Percentiles rank a stretch among this genome's conserved stretches.
Conservation (phyloP, 2,329 filamentous ascomycete species). For the Neoarthrinium moseri region DNA sequence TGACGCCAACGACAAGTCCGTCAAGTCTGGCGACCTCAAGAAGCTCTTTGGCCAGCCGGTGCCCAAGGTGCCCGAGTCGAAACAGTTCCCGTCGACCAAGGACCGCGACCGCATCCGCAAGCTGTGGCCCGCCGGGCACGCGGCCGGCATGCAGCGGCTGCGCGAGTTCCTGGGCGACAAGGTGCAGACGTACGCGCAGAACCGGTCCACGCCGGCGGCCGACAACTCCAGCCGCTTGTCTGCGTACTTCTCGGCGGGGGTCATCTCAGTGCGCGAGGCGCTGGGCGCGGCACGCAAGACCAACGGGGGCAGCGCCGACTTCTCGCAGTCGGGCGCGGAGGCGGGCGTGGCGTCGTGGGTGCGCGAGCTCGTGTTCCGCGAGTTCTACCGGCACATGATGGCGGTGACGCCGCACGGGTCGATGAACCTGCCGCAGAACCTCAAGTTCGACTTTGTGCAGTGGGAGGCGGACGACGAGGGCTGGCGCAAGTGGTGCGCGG, state of each 20-base stretch:
- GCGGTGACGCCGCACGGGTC: slow-evolving; percentile 28
- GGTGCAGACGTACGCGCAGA: slow-evolving; percentile 28
- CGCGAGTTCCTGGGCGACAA: slow-evolving; percentile 28
- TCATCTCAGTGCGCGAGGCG: slow-evolving; percentile 21
- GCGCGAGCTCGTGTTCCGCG: slow-evolving; percentile 24
- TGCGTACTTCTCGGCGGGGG: slow-evolving; percentile 31
- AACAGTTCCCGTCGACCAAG: slow-evolving; percentile 28
- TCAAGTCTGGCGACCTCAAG: slow-evolving; percentile 16
- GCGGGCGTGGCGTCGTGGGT: slow-evolving; percentile 20
- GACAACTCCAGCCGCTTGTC: slow-evolving; percentile 32
- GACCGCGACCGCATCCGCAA: slow-evolving; percentile 29
- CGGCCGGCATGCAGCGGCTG: slow-evolving; percentile 27
- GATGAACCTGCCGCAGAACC: slow-evolving; percentile 75
- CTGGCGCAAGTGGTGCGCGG: slow-evolving; percentile 61
- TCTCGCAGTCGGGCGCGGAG: slow-evolving; percentile 11
- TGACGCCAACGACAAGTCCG: slow-evolving; percentile 28
- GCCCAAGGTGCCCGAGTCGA: slow-evolving; percentile 26
- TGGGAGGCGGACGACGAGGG: slow-evolving; percentile 62
- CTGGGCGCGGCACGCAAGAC: slow-evolving; percentile 12
- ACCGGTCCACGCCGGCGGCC: slow-evolving; percentile 29
- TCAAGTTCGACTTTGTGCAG: slow-evolving; percentile 64
- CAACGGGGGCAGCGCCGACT: slow-evolving; percentile 13
- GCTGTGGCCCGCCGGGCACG: slow-evolving; percentile 34
- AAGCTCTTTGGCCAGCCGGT: slow-evolving; percentile 26
- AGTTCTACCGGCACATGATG: slow-evolving; percentile 25